Evolutionary conservation across 2,329 filamentous ascomycete genomes (phyloP).

Genomic region (Botrytis fragariae): DNA sequence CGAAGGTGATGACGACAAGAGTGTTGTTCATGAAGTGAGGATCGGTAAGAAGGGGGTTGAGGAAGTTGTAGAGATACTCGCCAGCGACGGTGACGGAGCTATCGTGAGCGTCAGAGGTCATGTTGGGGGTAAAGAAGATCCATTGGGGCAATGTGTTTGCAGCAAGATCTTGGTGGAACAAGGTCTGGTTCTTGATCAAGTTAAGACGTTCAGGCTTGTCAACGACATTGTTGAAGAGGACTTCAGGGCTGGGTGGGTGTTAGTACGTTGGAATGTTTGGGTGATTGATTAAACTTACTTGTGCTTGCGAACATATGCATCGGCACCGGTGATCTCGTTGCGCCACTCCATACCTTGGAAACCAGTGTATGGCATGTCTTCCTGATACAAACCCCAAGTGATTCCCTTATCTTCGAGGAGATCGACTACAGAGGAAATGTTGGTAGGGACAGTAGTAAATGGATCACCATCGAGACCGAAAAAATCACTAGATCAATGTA

Average conservation of each 20-base stretch:
- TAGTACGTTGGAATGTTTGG: not conserved
- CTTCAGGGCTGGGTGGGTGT: slow-evolving; percentile 41
- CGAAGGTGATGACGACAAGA: slow-evolving; percentile 73
- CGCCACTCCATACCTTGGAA: slow-evolving; percentile 63
- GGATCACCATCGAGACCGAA: slow-evolving; percentile 71
- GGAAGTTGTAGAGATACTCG: slow-evolving; percentile 63
- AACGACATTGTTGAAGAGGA: slow-evolving; percentile 66
- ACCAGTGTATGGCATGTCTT: slow-evolving; percentile 73
- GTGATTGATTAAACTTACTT: slow-evolving; percentile 48
- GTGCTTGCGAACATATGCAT: slow-evolving; percentile 83
- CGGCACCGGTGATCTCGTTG: slow-evolving; percentile 63
- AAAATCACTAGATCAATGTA: slow-evolving; percentile 42
- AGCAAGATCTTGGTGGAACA: slow-evolving; percentile 66
- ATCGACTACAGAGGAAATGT: slow-evolving; percentile 66
- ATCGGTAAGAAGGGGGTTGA: slow-evolving; percentile 68
- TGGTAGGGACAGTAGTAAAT: slow-evolving; percentile 56
- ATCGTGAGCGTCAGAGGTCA: slow-evolving; percentile 69
- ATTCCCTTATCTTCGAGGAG: slow-evolving; percentile 64
- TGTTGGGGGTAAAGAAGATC: slow-evolving; percentile 58
- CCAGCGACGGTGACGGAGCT: slow-evolving; percentile 67
- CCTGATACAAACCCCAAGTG: slow-evolving; percentile 71
- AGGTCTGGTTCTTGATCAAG: slow-evolving; percentile 70
- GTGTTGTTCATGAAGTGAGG: slow-evolving; percentile 72
- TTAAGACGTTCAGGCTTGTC: slow-evolving; percentile 57
- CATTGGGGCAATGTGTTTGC: slow-evolving; percentile 58